Evolutionary conservation across 73 alveolate genomes (phyloP).

Genomic region (Stentor roeselii): DNA sequence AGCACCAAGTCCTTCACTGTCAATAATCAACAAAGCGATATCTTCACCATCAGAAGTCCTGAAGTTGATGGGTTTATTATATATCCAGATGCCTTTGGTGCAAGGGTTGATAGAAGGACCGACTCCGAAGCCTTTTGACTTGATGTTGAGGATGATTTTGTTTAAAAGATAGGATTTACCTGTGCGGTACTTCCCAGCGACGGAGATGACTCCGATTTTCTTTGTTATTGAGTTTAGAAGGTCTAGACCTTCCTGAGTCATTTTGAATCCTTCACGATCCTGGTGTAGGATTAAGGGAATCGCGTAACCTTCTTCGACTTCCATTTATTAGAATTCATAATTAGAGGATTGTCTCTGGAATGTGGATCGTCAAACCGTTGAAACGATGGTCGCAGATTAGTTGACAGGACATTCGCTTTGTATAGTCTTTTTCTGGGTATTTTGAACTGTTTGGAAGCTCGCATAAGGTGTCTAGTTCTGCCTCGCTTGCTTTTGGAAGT

Average conservation of each 20-base stretch:
- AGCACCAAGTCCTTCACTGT: conserved; percentile 96
- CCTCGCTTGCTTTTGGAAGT: not conserved
- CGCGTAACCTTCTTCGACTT: not conserved
- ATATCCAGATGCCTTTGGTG: conserved; percentile 98
- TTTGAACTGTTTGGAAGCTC: conserved; percentile 25
- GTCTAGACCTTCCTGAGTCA: conserved; percentile 79
- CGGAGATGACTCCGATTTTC: conserved; percentile 77
- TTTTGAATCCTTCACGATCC: conserved; percentile 52
- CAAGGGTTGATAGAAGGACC: conserved; percentile 82
- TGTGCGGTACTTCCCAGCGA: conserved; percentile 90
- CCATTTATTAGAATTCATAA: no score
- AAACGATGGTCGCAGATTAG: not conserved
- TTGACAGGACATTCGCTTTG: conserved; percentile 27
- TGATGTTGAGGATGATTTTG: conserved; percentile 72
- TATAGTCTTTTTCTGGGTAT: conserved; percentile 27
- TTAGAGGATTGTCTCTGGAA: not conserved
- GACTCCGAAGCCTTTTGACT: conserved; percentile 78
- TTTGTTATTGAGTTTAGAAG: conserved; percentile 60
- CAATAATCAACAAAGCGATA: conserved; percentile 58
- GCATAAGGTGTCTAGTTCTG: conserved; percentile 18
- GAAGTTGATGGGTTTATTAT: conserved; percentile 88
- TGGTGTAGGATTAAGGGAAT: conserved; percentile 6
- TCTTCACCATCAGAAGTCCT: conserved; percentile 65
- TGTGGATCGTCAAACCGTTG: not conserved
- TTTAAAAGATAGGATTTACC: conserved; percentile 84